Base-by-base conservation (phyloP, 2,329 filamentous ascomycete genomes). In the Colletotrichum tabaci region DNA sequence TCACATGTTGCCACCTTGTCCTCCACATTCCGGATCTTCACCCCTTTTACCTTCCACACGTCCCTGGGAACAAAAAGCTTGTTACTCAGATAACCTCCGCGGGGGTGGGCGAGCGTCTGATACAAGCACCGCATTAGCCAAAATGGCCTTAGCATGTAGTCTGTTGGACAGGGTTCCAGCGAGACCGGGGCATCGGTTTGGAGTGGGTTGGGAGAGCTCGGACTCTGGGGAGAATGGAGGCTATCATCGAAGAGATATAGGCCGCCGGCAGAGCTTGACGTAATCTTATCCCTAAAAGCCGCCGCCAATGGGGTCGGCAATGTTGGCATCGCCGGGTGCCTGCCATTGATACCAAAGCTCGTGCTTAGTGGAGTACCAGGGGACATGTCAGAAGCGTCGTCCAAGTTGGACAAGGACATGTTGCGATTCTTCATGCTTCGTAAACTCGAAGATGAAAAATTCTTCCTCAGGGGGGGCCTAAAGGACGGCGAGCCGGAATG, bases 101-200 rank as follows among this genome's bases (percentile, higher is more conserved):
- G 91, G 2, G 96, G 94, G 78, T 99, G 96, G 21, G 92, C 93
- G 55, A 99, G 90, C 0, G 95, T 98, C 80, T 98, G 94, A 79
- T 96, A 97, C 35, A 99, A 87, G 73, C 93, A 95, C 66, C 96
- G 91, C 94, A 99, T 98, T 55, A 99, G 87, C 96, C 96, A 99
- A 81, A 98, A 99, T 2, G 96, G 97, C 23, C 96, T 91, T n/a
- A 98, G 87, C 77, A 98, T 88, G 71, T 92, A 92, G 50, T 97
- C 94, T 46, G 93, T 94, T 1, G 96, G 96, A 79, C 97, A 99
- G 3, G 96, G 93, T 78, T 99, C 96, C 6, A 99, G 87, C 0
- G 94, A 90, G 26, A 92, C 88, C 15, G 95, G 95, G 1, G 91
- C 89, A 74, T 94, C 91, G 0, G 85, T 78, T 15, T 86, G 85